Evolutionary conservation across 306 rosid species (phyloP), one percentile per base, ranked within the genome.

Genomic region (Ceratonia siliqua): DNA sequence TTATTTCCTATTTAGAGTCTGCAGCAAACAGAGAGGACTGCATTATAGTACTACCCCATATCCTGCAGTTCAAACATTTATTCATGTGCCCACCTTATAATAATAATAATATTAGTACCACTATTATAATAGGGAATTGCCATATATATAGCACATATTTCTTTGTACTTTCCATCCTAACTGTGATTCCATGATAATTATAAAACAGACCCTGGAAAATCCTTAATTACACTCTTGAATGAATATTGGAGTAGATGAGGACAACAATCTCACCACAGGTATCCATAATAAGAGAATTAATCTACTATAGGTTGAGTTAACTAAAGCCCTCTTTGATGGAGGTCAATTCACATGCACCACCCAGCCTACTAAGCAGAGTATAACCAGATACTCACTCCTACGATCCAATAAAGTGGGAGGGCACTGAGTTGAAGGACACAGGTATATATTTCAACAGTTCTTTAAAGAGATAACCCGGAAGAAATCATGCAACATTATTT

Each of bases 401-500:
- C 61, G 55, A 20, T 25, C 10, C 13, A 33, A 74, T 24, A 35
- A 68, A 8, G 18, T 62, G 81, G 45, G 65, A 30, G 61, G 49
- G 70, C 45, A 64, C 17, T 22, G 59, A 77, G 66, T 54, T 62
- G 53, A 81, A 81, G 71, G 72, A 80, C 77, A 77, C 80, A 63
- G 74, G 72, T 68, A 79, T 83, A 84, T 82, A 86, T 88, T 59
- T 73, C 68, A 73, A 32, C 0, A 33, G 83, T 77, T 63, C 70
- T 78, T 70, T 66, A 65, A 81, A 62, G 78, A 72, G 63, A 81
- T 32, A 81, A 62, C 80, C 84, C 72, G 75, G 87, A 88, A 81
- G 86, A 90, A 92, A 92, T 88, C 86, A 86, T 87, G 83, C 91
- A 83, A 86, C 90, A 85, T 89, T 91, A 89, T 90, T 91, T 79